Percentiles rank a stretch among this genome's conserved stretches.
Evolutionary conservation across 78 protist genomes (phyloP).

Genomic region (Dictyostelium firmibasis): DNA sequence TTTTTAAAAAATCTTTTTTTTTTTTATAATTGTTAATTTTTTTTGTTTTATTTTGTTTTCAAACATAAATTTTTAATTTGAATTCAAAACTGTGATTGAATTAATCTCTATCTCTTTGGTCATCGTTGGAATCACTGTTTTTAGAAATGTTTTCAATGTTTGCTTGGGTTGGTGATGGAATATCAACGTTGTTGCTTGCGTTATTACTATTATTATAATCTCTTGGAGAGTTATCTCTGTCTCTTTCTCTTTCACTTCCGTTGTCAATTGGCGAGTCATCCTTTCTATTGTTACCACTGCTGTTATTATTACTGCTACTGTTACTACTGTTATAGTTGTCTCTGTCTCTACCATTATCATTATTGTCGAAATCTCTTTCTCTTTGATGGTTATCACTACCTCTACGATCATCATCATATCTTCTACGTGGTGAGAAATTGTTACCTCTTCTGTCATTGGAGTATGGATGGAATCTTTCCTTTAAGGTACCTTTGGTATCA

Average conservation of each 20-base stretch:
- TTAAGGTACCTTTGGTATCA: constrained; percentile 56
- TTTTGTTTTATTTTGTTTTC: neutral
- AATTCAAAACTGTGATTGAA: no score
- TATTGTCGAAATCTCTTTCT: constrained; percentile 1
- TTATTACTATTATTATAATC: neutral
- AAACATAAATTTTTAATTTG: no score
- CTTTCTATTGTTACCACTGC: neutral
- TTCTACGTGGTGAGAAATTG: neutral
- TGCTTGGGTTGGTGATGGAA: neutral
- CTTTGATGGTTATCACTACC: neutral
- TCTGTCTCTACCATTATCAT: neutral
- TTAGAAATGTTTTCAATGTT: neutral
- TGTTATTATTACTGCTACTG: neutral
- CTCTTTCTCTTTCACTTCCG: constrained; percentile 1
- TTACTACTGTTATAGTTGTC: neutral
- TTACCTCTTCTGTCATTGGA: neutral
- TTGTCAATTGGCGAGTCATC: neutral
- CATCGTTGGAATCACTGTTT: constrained; percentile 14
- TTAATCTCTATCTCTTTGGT: constrained; percentile 15
- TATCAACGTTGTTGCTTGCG: neutral
- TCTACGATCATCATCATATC: constrained; percentile 1
- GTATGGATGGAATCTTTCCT: constrained; percentile 60
- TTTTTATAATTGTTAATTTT: neutral
- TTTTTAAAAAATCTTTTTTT: neutral
- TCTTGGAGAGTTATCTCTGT: constrained; percentile 7